A percentile compares a stretch with the other conserved stretches of the same genome.
These are phyloP conservation scores for Hirsutella thompsonii DNA, from an alignment of 2,329 filamentous ascomycete species.

Conservation along the genomic window DNA sequence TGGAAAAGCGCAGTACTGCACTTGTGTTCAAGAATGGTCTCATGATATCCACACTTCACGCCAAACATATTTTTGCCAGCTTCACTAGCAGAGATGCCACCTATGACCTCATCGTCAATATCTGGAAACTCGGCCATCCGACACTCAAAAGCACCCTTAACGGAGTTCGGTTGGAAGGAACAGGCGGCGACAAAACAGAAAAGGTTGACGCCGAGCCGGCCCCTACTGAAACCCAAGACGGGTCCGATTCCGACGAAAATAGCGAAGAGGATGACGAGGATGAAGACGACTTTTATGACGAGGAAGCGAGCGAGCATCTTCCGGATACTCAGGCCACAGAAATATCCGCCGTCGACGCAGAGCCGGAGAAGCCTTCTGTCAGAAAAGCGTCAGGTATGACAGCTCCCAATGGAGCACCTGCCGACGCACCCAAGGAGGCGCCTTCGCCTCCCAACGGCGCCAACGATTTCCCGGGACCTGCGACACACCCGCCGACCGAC, in stretches of 20 bases:
- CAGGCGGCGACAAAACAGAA: constrained; percentile 82
- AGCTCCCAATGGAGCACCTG: constrained; percentile 27
- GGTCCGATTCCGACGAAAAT: constrained; percentile 39
- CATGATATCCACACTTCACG: constrained; percentile 90
- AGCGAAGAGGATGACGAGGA: constrained; percentile 57
- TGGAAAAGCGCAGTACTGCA: constrained; percentile 93
- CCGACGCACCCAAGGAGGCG: constrained; percentile 38
- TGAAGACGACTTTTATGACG: constrained; percentile 64
- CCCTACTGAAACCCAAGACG: constrained; percentile 25
- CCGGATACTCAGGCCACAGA: constrained; percentile 40
- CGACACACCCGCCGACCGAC: constrained; percentile 69
- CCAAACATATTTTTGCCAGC: constrained; percentile 90
- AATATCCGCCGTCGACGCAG: constrained; percentile 26
- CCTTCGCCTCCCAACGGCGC: constrained; percentile 25
- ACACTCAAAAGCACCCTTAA: constrained; percentile 84
- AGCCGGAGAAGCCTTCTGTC: constrained; percentile 47
- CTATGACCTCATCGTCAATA: constrained; percentile 92
- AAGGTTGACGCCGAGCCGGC: constrained; percentile 48
- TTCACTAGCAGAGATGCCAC: constrained; percentile 90
- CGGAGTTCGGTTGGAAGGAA: constrained; percentile 69
- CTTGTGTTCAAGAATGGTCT: constrained; percentile 95
- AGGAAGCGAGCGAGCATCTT: constrained; percentile 68
- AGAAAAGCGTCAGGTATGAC: constrained; percentile 57
- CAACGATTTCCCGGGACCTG: constrained; percentile 73
- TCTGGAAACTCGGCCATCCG: constrained; percentile 95